A percentile compares a stretch with the other conserved stretches of the same genome.
phyloP scores from a whole-genome alignment of 495 filamentous ascomycete genomes.

The Neurospora sp. region DNA sequence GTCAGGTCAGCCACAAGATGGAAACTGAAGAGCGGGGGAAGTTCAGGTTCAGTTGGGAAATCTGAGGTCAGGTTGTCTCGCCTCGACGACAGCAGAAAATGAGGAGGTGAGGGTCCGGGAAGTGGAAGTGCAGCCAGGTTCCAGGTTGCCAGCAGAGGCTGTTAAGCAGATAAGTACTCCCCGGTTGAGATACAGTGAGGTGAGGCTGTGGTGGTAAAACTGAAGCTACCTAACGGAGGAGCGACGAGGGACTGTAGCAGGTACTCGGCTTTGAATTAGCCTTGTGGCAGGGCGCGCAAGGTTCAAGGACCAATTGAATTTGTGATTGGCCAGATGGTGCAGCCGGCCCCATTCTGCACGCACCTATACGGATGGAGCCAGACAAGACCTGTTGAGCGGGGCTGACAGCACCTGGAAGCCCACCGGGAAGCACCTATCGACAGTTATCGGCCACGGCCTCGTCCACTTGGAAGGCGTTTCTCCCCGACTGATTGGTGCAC shows the following conservation, averaged over 20 bases:
- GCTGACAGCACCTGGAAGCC: not conserved
- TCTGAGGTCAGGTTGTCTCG: not conserved
- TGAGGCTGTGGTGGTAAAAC: constrained; percentile 23
- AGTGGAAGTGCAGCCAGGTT: not conserved
- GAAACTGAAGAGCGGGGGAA: not conserved
- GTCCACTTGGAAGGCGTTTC: not conserved
- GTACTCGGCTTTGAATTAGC: constrained; percentile 26
- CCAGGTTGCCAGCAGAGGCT: not conserved
- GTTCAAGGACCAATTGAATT: not conserved
- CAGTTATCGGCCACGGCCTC: not conserved
- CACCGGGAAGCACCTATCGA: not conserved
- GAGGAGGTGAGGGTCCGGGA: not conserved
- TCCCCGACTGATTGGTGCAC: not conserved
- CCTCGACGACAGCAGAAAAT: not conserved
- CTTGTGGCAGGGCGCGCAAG: constrained; percentile 19
- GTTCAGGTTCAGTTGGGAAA: not conserved
- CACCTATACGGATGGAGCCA: not conserved
- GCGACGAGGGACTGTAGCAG: not conserved
- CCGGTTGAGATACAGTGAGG: not conserved
- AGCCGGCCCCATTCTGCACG: not conserved
- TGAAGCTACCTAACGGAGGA: not conserved
- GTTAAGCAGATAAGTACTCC: constrained; percentile 2
- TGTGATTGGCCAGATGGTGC: not conserved
- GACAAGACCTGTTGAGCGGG: not conserved
- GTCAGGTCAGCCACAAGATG: not conserved